These are phyloP conservation scores for Cercospora sp. DNA, from an alignment of 2,329 filamentous ascomycete genomes.

Conservation along the genomic window DNA sequence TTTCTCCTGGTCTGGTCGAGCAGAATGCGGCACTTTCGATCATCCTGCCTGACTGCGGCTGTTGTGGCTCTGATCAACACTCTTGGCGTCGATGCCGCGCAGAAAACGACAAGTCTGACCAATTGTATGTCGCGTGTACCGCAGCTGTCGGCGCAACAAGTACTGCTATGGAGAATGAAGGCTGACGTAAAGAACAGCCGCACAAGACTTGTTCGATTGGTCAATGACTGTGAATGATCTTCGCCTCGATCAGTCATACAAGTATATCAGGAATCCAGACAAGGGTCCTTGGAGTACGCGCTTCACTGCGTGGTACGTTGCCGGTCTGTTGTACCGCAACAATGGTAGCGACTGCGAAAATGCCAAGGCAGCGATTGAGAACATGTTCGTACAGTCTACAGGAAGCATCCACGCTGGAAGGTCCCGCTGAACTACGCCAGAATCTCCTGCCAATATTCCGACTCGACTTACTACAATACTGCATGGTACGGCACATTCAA, in stretches of 20 bases:
- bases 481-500: slow-evolving; percentile 1
- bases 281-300: not conserved
- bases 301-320: not conserved
- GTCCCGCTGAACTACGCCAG: not conserved
- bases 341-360: not conserved
- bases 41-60: not conserved
- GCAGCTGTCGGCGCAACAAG: not conserved
- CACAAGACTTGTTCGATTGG: not conserved
- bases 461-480: not conserved
- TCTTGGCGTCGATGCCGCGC: not conserved
- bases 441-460: not conserved
- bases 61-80: not conserved
- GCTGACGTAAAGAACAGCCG: not conserved
- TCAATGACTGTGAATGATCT: not conserved
- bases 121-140: not conserved
- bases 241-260: not conserved
- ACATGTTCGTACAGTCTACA: not conserved
- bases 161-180: not conserved
- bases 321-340: not conserved
- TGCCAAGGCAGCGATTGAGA: not conserved
- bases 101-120: not conserved
- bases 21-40: not conserved
- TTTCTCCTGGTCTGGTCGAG: not conserved
- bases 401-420: not conserved
- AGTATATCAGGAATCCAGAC: not conserved